These are phyloP conservation scores for Cystoisospora suis DNA, from an alignment of 169 alveolate genomes.

Conservation along the genomic window DNA sequence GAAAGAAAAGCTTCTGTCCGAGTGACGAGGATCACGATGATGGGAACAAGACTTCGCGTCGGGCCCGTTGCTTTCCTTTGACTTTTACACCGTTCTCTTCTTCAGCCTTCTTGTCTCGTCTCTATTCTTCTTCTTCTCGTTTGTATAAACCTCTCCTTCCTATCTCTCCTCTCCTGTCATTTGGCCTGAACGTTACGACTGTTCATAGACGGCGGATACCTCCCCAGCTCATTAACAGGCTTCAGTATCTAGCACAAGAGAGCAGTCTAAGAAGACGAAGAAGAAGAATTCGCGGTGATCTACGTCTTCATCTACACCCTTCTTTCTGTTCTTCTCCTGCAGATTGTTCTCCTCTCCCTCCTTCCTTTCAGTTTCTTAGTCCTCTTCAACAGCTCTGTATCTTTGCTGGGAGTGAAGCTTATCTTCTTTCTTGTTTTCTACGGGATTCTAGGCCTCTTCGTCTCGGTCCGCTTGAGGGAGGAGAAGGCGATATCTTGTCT, in stretches of 20 bases:
- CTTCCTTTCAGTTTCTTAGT: background rate
- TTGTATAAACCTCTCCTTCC: background rate
- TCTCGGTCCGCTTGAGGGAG: background rate
- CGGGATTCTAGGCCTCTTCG: background rate
- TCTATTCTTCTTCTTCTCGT: background rate
- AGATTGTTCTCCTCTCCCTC: background rate
- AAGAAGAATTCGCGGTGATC: background rate
- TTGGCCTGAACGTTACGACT: background rate
- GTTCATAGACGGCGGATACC: background rate
- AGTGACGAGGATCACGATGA: background rate
- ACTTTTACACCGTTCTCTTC: background rate
- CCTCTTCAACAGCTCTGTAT: background rate
- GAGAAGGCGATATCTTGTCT: conserved; percentile 1
- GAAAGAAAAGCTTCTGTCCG: no score
- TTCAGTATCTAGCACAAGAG: background rate
- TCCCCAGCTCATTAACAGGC: background rate
- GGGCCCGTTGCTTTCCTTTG: background rate
- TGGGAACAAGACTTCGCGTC: background rate
- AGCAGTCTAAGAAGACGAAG: background rate
- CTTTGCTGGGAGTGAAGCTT: background rate
- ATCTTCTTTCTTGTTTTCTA: background rate
- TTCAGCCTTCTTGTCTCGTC: background rate
- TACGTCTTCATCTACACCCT: background rate
- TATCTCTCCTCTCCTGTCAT: background rate
- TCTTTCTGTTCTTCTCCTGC: background rate